Evolutionary conservation across 257 asterid species (phyloP).

Genomic region (Sherardia arvensis): DNA sequence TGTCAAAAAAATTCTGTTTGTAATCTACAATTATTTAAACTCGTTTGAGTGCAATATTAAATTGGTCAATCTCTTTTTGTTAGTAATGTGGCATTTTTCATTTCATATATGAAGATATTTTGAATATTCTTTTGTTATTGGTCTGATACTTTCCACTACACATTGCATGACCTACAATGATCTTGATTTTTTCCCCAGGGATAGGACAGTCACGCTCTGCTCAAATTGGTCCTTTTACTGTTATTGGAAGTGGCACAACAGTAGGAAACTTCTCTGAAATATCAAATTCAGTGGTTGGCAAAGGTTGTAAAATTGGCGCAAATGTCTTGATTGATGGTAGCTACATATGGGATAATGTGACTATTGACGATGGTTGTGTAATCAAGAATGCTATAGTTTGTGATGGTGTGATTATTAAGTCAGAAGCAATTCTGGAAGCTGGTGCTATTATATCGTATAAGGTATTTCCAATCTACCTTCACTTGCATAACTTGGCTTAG

Average conservation of each 20-base stretch:
- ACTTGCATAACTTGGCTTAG: conserved; percentile 1
- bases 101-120: not conserved
- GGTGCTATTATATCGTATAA: conserved; percentile 78
- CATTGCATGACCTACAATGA: not conserved
- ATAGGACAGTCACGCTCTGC: conserved; percentile 59
- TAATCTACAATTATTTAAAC: no score
- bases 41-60: no score
- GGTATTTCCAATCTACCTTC: conserved; percentile 37
- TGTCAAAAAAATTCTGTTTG: not conserved
- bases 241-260: conserved; percentile 70
- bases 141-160: not conserved
- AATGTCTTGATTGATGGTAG: conserved; percentile 82
- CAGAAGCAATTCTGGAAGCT: conserved; percentile 67
- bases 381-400: conserved; percentile 88
- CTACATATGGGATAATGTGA: conserved; percentile 83
- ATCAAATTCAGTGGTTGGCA: conserved; percentile 85
- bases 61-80: no score
- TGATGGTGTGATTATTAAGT: conserved; percentile 72
- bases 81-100: not conserved
- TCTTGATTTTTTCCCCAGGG: conserved; percentile 35
- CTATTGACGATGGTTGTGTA: conserved; percentile 82
- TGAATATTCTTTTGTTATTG: not conserved
- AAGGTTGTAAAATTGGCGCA: conserved; percentile 72
- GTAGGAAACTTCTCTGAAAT: conserved; percentile 54
- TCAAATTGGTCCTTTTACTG: conserved; percentile 71